phyloP scores from a whole-genome alignment of 306 rosid genomes.

The Luffa aegyptiaca region DNA sequence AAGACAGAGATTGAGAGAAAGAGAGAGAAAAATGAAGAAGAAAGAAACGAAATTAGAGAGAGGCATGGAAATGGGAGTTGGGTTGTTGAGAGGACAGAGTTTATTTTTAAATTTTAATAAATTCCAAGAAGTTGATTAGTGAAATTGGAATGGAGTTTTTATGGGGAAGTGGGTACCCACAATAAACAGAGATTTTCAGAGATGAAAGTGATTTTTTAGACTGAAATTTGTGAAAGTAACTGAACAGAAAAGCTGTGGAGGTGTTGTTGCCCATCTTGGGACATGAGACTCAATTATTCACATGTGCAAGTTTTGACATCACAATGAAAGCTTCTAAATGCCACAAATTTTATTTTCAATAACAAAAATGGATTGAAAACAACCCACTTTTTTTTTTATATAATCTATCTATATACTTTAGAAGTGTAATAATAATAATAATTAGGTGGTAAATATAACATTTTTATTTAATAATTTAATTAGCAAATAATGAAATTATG shows the following conservation, averaged over 20 bases:
- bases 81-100: neutral
- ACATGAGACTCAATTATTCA: neutral
- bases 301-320: neutral
- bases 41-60: neutral
- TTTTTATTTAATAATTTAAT: too few relatives aligned
- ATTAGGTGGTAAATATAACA: too few relatives aligned
- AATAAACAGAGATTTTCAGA: neutral
- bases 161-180: neutral
- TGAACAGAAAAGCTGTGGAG: neutral
- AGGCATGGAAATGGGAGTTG: neutral
- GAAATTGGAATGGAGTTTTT: neutral
- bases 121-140: neutral
- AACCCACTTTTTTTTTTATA: too few relatives aligned
- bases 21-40: neutral
- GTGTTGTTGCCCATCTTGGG: constrained; percentile 2
- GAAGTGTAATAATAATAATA: too few relatives aligned
- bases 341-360: neutral
- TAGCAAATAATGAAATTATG: too few relatives aligned
- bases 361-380: neutral
- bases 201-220: neutral
- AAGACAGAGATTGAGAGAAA: neutral
- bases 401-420: too few relatives aligned
- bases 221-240: neutral
- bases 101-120: neutral
- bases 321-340: neutral